Base-by-base conservation (phyloP, 495 filamentous ascomycete species). In the Diplogelasinospora grovesii region DNA sequence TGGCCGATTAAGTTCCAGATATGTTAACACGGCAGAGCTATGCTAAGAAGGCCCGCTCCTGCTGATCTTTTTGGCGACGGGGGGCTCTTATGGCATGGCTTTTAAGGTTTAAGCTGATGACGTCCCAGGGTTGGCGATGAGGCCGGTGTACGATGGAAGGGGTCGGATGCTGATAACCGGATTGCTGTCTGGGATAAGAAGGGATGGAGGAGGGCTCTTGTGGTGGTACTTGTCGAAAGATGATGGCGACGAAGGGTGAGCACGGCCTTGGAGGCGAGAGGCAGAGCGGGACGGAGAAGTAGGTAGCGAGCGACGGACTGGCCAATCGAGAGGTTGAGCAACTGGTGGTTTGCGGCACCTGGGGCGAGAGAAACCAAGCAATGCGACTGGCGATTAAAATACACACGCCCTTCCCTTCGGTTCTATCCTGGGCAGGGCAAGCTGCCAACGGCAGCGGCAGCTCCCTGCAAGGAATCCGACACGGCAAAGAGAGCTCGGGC, bases 341-440 rank as follows among this genome's bases (percentile, higher is more conserved):
- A 45, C 43, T 48, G 38, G 48, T 38, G 44, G 46, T 43, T 49
- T 36, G 57, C 48, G 45, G 48, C 50, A 50, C 32, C 53, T 42
- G 31, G 43, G 32, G 43, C 40, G 30, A 52, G 36, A 50, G 44
- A 45, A 50, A 49, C 53, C 48, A 44, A 49, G 46, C 43, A 49
- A 47, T 44, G 31, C 51, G 48, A 55, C 53, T 53, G 53, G 50
- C 46, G 53, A 54, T 45, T 49, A 47, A 50, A 54, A 54, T 44
- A 52, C 46, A 53, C 50, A 41, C 43, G 38, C 22, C 40, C 41
- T 52, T 50, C 38, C 48, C 39, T 32, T 41, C 43, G 38, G 50
- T 27, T 36, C 45, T 51, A 42, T 32, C 11, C 38, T 28, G 36
- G 11, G 22, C 19, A 21, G 32, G 40, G 38, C 40, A 47, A 34